phyloP scores from a whole-genome alignment of 441 rosid genomes.

The Capsella rubella region DNA sequence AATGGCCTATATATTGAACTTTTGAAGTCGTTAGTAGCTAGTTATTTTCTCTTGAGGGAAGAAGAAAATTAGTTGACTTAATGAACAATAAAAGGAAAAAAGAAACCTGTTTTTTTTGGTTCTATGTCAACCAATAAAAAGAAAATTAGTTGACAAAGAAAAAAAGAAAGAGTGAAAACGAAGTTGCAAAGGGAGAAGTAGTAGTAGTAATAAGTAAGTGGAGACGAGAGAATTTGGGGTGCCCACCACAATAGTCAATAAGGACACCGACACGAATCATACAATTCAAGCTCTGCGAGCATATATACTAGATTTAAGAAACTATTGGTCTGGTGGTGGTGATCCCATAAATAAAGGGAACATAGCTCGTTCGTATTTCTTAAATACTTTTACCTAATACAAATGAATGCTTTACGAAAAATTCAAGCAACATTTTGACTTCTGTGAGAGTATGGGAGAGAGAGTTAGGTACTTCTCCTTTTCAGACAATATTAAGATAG shows the following conservation, averaged over 20 bases:
- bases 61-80: constrained; percentile 8
- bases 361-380: constrained; percentile 6
- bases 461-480: constrained; percentile 38
- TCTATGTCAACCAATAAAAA: not conserved
- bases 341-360: constrained; percentile 1
- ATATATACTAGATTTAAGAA: not conserved
- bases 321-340: not conserved
- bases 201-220: no score
- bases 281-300: no score
- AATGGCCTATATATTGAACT: not conserved
- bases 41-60: not conserved
- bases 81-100: not conserved
- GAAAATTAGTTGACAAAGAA: not conserved
- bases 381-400: not conserved
- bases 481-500: constrained; percentile 27
- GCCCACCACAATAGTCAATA: no score
- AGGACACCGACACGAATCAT: no score
- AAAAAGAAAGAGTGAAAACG: not conserved
- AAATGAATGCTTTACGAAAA: not conserved
- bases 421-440: constrained; percentile 33
- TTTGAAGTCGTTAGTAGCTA: no score
- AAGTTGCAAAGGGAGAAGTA: not conserved
- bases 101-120: not conserved
- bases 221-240: no score
- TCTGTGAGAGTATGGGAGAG: constrained; percentile 24